phyloP scores from a whole-genome alignment of 169 alveolate species.

The Cryptosporidium sp. region DNA sequence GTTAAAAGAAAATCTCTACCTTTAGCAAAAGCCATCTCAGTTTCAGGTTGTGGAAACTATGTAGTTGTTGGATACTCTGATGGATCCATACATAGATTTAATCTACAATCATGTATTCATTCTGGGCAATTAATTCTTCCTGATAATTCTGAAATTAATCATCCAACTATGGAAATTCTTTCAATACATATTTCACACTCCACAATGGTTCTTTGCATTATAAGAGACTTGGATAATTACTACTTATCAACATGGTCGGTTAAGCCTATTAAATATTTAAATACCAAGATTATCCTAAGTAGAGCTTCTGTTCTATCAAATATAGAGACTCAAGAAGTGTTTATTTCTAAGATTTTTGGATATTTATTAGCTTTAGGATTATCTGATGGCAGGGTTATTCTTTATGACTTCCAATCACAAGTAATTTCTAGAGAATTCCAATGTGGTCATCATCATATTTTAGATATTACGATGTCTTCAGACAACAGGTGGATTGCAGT shows the following conservation, averaged over 20 bases:
- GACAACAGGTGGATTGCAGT: conserved; percentile 66
- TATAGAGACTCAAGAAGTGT: conserved; percentile 5
- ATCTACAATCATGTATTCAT: conserved; percentile 88
- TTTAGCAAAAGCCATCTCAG: conserved; percentile 87
- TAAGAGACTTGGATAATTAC: conserved; percentile 31
- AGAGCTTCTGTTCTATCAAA: not conserved
- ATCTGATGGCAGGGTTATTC: conserved; percentile 42
- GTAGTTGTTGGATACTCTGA: conserved; percentile 92
- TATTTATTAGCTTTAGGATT: conserved; percentile 48
- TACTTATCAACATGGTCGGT: conserved; percentile 58
- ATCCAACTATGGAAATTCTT: conserved; percentile 25
- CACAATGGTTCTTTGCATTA: conserved; percentile 39
- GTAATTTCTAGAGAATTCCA: conserved; percentile 64
- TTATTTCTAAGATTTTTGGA: conserved; percentile 42
- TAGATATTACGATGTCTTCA: conserved; percentile 58
- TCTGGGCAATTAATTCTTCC: conserved; percentile 70
- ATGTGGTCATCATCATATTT: conserved; percentile 7
- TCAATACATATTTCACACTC: conserved; percentile 46
- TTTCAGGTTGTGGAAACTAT: conserved; percentile 94
- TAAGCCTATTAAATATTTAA: conserved; percentile 26
- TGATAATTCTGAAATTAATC: conserved; percentile 19
- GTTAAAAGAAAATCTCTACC: conserved; percentile 37
- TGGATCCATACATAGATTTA: conserved; percentile 91
- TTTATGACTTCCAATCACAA: conserved; percentile 72
- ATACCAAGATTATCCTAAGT: conserved; percentile 25